These are phyloP conservation scores for Fusarium torreyae DNA, from an alignment of 2,329 filamentous ascomycete species.

Conservation along the genomic window DNA sequence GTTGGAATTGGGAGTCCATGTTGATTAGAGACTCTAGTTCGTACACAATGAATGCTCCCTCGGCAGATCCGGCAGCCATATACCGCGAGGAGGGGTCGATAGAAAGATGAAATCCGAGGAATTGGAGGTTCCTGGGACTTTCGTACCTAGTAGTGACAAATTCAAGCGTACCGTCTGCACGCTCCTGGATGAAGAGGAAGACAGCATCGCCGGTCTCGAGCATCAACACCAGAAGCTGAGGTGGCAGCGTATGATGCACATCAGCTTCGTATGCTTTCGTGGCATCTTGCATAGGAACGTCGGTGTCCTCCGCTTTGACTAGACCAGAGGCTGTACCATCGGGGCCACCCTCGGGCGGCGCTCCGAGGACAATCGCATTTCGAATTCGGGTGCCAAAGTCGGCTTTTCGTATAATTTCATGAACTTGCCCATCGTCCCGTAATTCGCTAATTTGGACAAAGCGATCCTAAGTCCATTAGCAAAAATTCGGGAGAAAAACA, in stretches of 20 bases:
- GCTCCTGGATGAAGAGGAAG: conserved; percentile 78
- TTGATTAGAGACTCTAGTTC: conserved; percentile 72
- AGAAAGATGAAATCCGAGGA: conserved; percentile 76
- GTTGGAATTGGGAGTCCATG: conserved; percentile 66
- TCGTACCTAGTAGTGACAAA: conserved; percentile 75
- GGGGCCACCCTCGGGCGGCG: conserved; percentile 53
- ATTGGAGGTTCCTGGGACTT: conserved; percentile 71
- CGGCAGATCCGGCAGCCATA: conserved; percentile 78
- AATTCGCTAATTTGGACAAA: conserved; percentile 87
- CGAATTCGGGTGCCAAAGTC: conserved; percentile 86
- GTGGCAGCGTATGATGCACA: conserved; percentile 66
- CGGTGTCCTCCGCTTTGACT: conserved; percentile 60
- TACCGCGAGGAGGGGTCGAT: conserved; percentile 83
- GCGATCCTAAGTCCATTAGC: conserved; percentile 69
- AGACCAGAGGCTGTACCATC: conserved; percentile 43
- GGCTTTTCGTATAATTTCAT: conserved; percentile 81
- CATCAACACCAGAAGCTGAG: conserved; percentile 85
- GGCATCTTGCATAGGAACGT: conserved; percentile 56
- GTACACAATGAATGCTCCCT: conserved; percentile 80
- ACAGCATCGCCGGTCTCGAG: conserved; percentile 81
- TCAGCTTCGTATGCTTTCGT: conserved; percentile 19
- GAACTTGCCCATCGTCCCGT: conserved; percentile 76
- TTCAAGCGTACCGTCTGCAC: conserved; percentile 61
- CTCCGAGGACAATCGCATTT: conserved; percentile 82
- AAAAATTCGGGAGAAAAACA: not conserved